Evolutionary conservation across 2,329 filamentous ascomycete genomes (phyloP), one percentile per base, ranked within the genome.

Genomic region (Colletotrichum echinochloae): DNA sequence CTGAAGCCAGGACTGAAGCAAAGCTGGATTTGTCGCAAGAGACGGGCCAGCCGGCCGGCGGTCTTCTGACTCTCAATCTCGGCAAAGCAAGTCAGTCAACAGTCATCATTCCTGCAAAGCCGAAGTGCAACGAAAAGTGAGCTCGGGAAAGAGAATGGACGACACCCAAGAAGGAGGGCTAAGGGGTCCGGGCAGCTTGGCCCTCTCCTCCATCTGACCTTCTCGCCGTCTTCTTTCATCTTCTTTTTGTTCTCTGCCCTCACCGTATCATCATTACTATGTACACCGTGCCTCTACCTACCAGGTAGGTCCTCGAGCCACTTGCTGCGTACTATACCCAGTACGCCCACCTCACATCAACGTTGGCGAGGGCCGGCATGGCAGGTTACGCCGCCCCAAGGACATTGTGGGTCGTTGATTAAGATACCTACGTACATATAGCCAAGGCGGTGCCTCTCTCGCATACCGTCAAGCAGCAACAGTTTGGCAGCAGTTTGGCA

Each of bases 11-110:
- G 41, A n/a, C 41, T 26, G 39, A 37, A 51, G 41, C 18, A 23
- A 41, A 46, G 67, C 57, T 54, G 57, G 57, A 59, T 62, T 67
- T 57, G 51, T 57, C 67, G 41, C 61, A 56, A 52, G 51, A 44
- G 33, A 30, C 35, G 28, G 33, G 18, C 35, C 39, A 20, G 16
- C 39, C 35, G 3, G 26, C 9, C 9, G 55, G 8, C 37, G 5
- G 35, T 30, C 14, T 37, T 54, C 30, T 16, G 9, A 16, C 51
- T 35, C 26, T 51, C 48, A 18, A 28, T 30, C 26, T 51, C 6
- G 28, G 26, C 48, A 30, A 28, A 37, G 41, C 41, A 60, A 48
- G 41, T 46, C 44, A 46, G 18, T 44, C 18, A 5, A n/a, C 41
- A 44, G 44, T 46, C 44, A 46, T n/a, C 44, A 23, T 8, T 60